Evolutionary conservation across 225 moss, liverwort and hornwort species (phyloP), one percentile per base, ranked within the genome.

Genomic region (Asterella californica): DNA sequence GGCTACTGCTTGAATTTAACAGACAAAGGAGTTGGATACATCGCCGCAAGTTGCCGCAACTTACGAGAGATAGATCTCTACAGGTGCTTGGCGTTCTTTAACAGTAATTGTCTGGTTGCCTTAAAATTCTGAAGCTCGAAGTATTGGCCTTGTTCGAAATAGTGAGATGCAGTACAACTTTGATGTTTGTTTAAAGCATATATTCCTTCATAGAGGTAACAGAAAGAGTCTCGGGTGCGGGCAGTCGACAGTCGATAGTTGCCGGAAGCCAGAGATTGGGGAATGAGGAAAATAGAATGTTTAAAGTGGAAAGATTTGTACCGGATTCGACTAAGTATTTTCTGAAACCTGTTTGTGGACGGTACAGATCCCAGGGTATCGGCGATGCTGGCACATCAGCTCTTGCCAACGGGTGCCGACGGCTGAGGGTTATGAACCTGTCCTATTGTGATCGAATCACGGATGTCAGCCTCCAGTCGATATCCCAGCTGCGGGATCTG

Each of bases 51-150:
- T 72, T 96, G 96, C 84, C 80, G 74, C 66, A 89, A 90, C 60
- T 62, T 96, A 52, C 89, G 88, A 25, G 96, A 96, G 80, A 64
- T 96, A 63, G 96, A 96, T 72, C 88, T 91, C 72, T 96, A 96
- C 88, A 93, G 96, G 96, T 96, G 60, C 77, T 79, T 33, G 11
- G 33, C 57, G 11, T 65, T 65, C 27, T 15, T 10, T 29, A 62
- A 62, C 27, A 62, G 4, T 9, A 62, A 62, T n/a, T 65, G 1
- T 57, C 19, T 21, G 5, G 5, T 57, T 15, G 22, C 22, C 54
- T 57, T 21, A 19, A 21, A 24, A 24, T 24, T 57, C 19, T 57
- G 57, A 57, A 57, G 19, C 57, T 57, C 12, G 57, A 57, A 21
- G 57, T 24, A 57, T 57, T 52, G 24, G 22, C 6, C 19, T 57